A percentile compares a stretch with the other conserved stretches of the same genome.
Conservation (phyloP, 169 alveolate species). For the Sarcocystis neurona region DNA sequence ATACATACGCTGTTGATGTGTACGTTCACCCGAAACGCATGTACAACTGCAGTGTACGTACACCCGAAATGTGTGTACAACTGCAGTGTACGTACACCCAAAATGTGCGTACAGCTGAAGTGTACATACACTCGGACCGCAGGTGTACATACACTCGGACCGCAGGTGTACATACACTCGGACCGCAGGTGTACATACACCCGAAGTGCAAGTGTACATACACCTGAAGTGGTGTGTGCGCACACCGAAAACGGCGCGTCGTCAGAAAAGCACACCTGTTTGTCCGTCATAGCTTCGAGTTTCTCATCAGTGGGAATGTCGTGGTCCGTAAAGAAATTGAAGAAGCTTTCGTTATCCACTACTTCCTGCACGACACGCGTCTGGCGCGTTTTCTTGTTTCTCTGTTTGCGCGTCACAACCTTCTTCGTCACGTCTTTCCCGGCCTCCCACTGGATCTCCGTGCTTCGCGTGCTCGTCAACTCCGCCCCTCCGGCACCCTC, state of each 20-base stretch:
- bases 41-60: no score
- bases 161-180: no score
- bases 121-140: slow-evolving; percentile 3
- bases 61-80: not conserved
- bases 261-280: slow-evolving; percentile 30
- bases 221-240: not conserved
- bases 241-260: no score
- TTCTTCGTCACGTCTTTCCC: slow-evolving; percentile 66
- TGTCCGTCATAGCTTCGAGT: slow-evolving; percentile 34
- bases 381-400: slow-evolving; percentile 46
- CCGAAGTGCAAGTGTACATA: not conserved
- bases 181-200: slow-evolving; percentile 11
- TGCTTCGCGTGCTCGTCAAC: slow-evolving; percentile 49
- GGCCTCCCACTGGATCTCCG: slow-evolving; percentile 48
- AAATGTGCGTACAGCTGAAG: not conserved
- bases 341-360: slow-evolving; percentile 44
- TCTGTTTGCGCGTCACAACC: slow-evolving; percentile 23
- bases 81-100: not conserved
- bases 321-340: slow-evolving; percentile 55
- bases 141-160: no score
- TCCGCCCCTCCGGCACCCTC: slow-evolving; percentile 17
- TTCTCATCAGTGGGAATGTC: slow-evolving; percentile 52
- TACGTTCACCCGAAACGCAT: no score
- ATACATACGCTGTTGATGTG: no score
- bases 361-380: slow-evolving; percentile 30